Evolutionary conservation across 1,284 basidiomycete species (phyloP).

Genomic region (Papiliotrema fonsecae): DNA sequence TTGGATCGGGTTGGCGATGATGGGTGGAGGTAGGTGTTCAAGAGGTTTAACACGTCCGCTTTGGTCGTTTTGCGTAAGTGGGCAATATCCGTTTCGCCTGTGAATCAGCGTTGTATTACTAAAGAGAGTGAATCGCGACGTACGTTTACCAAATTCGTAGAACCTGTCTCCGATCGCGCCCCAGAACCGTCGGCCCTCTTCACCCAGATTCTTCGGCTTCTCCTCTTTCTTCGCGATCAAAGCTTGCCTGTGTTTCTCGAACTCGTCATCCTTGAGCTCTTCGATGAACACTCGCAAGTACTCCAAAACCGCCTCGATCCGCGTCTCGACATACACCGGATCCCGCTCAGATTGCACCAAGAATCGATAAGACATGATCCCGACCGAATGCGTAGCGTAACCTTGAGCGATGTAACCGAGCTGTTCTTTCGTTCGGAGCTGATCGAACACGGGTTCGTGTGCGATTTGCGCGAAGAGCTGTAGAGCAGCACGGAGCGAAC

Average conservation of each 20-base stretch:
- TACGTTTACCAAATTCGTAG: slow-evolving; percentile 67
- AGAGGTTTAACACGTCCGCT: slow-evolving; percentile 71
- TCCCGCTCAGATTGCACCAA: slow-evolving; percentile 85
- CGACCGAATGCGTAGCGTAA: slow-evolving; percentile 57
- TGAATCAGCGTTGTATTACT: not conserved
- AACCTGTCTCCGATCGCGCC: slow-evolving; percentile 67
- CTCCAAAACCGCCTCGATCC: slow-evolving; percentile 82
- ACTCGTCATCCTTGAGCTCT: slow-evolving; percentile 59
- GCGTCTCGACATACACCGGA: slow-evolving; percentile 77
- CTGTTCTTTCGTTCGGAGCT: slow-evolving; percentile 93
- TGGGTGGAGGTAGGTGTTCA: slow-evolving; percentile 66
- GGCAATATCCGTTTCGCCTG: slow-evolving; percentile 65
- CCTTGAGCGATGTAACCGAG: slow-evolving; percentile 80
- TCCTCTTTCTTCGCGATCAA: slow-evolving; percentile 67
- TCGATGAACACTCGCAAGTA: slow-evolving; percentile 60
- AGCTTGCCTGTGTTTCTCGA: slow-evolving; percentile 60
- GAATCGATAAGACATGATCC: slow-evolving; percentile 74
- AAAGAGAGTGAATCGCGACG: slow-evolving; percentile 38
- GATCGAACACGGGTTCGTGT: slow-evolving; percentile 86
- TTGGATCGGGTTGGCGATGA: slow-evolving; percentile 66
- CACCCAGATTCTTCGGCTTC: slow-evolving; percentile 63
- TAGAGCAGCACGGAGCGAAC: slow-evolving; percentile 44
- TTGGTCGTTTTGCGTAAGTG: slow-evolving; percentile 64
- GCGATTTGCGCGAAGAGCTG: slow-evolving; percentile 63
- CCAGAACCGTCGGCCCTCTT: slow-evolving; percentile 65